Base-by-base conservation (phyloP, 2,329 filamentous ascomycete species). In the Aspergillus sp. region DNA sequence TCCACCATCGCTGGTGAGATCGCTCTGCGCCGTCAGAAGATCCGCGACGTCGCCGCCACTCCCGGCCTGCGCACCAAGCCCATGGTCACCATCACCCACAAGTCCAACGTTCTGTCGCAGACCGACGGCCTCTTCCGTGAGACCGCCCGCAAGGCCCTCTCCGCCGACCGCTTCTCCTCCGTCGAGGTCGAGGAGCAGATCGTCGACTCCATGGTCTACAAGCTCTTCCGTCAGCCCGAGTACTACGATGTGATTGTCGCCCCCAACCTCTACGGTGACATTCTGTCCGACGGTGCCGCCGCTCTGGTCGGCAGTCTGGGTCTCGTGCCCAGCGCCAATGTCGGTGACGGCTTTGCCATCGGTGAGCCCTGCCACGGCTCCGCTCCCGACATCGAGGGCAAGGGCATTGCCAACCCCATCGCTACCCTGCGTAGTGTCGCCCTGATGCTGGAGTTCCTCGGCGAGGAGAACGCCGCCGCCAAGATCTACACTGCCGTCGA, bases 151-250 rank as follows among this genome's bases (percentile, higher is more conserved):
- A 79, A 80, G 26, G 90, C 89, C 3, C 85, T 97, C 8, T 80
- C 84, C 24, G 79, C 80, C 47, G 62, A 81, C 11, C 80, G 78
- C 60, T 96, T 89, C 77, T 73, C 75, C 55, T 74, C 73, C 47
- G 78, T 95, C 49, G 76, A 76, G 40, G 80, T 96, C 50, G 94
- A 97, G 75, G 94, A 97, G 81, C 94, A 99, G 79, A 99, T 99
- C 63, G 93, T 99, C 58, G 94, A 99, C 76, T 93, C 88, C 56
- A 99, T 99, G 94, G 91, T 97, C 53, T 97, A 97, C 84, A 97
- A 97, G 81, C 88, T 99, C 52, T 97, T 97, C 85, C 90, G 93
- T 57, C 90, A 97, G 76, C 94, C 94, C 41, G 82, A 87, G 67
- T 88, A 87, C 68, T 99, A 97, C 84, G 94, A 99, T 72, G 93